Conservation (phyloP, 768 basidiomycete genomes). For the Tubosaeta brunneosetosa region DNA sequence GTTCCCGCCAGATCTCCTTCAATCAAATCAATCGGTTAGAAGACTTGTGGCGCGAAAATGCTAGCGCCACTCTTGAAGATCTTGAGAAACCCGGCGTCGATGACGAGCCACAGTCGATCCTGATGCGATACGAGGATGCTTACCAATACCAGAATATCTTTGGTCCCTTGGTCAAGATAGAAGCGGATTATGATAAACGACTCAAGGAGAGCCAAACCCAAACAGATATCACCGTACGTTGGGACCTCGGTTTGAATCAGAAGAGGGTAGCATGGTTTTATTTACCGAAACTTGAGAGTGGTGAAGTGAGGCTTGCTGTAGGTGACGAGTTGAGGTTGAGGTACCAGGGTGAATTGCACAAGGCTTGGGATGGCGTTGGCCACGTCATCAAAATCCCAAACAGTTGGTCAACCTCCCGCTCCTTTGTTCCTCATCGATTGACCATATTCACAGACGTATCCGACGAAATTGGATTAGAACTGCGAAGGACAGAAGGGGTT, state of each 20-base stretch:
- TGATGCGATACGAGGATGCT: slow-evolving; percentile 93
- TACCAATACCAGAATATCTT: slow-evolving; percentile 99
- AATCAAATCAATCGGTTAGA: slow-evolving; percentile 96
- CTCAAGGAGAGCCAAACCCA: slow-evolving; percentile 99
- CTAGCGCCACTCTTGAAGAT: slow-evolving; percentile 91
- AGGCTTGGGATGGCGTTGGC: slow-evolving; percentile 95
- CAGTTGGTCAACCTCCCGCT: slow-evolving; percentile 51
- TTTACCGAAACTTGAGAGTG: slow-evolving; percentile 95
- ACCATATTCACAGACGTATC: slow-evolving; percentile 70
- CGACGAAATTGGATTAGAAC: slow-evolving; percentile 94
- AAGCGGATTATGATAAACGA: slow-evolving; percentile 97
- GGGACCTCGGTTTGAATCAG: slow-evolving; percentile 98
- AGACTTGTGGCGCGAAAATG: slow-evolving; percentile 96
- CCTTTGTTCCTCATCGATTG: not conserved
- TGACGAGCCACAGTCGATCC: slow-evolving; percentile 92
- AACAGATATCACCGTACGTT: slow-evolving; percentile 91
- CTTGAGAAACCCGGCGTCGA: slow-evolving; percentile 97
- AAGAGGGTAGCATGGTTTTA: slow-evolving; percentile 99
- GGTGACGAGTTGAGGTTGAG: slow-evolving; percentile 92
- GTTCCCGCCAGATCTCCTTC: slow-evolving; percentile 96
- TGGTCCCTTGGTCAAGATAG: slow-evolving; percentile 98
- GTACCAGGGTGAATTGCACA: slow-evolving; percentile 85
- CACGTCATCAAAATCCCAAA: slow-evolving; percentile 99
- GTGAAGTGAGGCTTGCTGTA: slow-evolving; percentile 93
- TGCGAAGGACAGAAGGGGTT: slow-evolving; percentile 86